Evolutionary conservation across 2,329 filamentous ascomycete genomes (phyloP), one percentile per base, ranked within the genome.

Genomic region (Diplodia corticola): DNA sequence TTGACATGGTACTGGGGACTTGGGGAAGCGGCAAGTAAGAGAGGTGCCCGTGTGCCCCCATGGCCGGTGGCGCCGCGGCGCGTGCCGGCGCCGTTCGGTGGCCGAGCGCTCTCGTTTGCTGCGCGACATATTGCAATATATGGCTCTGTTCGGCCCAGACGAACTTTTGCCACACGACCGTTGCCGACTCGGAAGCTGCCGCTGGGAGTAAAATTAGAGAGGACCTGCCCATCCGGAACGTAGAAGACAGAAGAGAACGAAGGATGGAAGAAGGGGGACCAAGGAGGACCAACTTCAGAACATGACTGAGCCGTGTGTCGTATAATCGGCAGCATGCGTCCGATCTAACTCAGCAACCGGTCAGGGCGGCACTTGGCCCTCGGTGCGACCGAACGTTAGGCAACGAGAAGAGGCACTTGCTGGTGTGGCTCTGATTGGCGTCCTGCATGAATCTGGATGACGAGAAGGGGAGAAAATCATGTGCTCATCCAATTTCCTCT

Each of bases 131-230:
- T 44, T 44, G 40, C 40, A 44, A 44, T 44, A 44, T 44, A 44
- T 44, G 40, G 40, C 40, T 20, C 40, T 44, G 10, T 44, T 44
- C 40, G 40, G 40, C 40, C 40, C 40, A 44, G 40, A 44, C 40
- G n/a, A 44, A 44, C 40, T 44, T n/a, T 54, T 10, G 28, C 17
- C 17, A n/a, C 54, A 13, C 22, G 22, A 40, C 7, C 9, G 22
- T 24, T 44, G 54, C 54, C 54, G 54, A 57, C 22, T n/a, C 54
- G 54, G 54, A 44, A 40, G 54, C 54, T 44, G 7, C 54, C 54
- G 54, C 20, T 15, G 17, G 17, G 51, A 17, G 22, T 24, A 13
- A 57, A 10, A 28, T 26, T 20, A 7, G n/a, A 22, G 17, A 35
- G 4, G 5, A 10, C 6, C 4, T 30, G 26, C 26, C 5, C 15